Evolutionary conservation across 768 basidiomycete genomes (phyloP).

Genomic region (Suillus decipiens): DNA sequence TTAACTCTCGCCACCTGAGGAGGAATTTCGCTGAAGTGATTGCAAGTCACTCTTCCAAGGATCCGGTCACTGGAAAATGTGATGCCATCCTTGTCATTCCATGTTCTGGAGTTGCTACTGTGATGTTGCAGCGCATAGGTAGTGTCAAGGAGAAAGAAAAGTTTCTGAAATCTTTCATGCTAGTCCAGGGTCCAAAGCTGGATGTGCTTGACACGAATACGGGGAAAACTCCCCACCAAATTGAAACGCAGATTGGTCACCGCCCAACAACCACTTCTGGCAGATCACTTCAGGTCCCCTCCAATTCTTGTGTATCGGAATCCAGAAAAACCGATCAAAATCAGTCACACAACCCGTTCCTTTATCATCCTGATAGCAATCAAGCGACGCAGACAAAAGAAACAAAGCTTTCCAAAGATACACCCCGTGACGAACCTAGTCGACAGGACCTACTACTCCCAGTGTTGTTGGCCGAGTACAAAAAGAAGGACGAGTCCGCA

Average conservation of each 20-base stretch:
- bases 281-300: background rate
- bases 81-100: background rate
- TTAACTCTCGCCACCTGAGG: background rate
- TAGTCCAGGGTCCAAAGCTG: background rate
- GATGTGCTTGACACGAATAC: background rate
- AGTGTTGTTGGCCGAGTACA: background rate
- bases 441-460: constrained; percentile 2
- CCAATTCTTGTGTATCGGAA: no score
- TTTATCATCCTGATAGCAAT: background rate
- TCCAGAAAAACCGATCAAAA: no score
- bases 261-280: no score
- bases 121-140: background rate
- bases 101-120: background rate
- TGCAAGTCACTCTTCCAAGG: background rate
- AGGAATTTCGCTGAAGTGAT: background rate
- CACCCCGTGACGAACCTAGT: no score
- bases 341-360: no score
- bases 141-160: no score
- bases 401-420: background rate
- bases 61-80: background rate
- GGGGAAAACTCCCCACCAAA: background rate
- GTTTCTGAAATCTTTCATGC: background rate
- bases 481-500: background rate
- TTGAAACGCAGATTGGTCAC: background rate
- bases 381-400: background rate